Base-by-base conservation (phyloP, 2,329 filamentous ascomycete species). In the Trichoderma sp. region DNA sequence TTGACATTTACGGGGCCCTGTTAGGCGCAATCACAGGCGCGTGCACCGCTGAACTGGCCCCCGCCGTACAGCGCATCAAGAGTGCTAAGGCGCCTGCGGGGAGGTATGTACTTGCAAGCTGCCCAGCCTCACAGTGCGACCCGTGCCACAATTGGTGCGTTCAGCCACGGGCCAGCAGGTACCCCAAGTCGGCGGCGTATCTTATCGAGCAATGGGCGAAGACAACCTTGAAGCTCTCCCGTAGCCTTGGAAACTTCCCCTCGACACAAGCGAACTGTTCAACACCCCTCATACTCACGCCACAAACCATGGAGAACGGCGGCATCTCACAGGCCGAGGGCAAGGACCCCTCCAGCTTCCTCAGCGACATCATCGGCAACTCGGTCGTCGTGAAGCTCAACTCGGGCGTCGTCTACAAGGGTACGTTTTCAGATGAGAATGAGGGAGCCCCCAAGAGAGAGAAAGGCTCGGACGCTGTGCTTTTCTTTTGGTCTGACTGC, bases 341-440 rank as follows among this genome's bases (percentile, higher is more conserved):
- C 68, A 94, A 92, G 78, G 95, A 99, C 77, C 95, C 95, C 4
- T 96, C 93, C 14, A 89, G 90, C 70, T 99, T 99, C 78, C 83
- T 99, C 66, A 88, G 90, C 78, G 92, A 97, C 75, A 97, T 99
- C 75, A 96, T 97, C 74, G 93, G 94, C 67, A 92, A 92, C 69
- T 88, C 92, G 44, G 95, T 99, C 70, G 96, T 92, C 1, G 94
- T 99, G 70, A 98, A 98, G 81, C 85, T 99, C 71, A 99, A 99
- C 81, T 97, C 93, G n/a, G 95, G 95, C 63, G 93, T 97, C 67
- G 89, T 98, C 68, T 99, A 97, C 85, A 97, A 95, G 85, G 95
- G 94, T 94, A 67, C 74, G 80, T 64, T 50, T 19, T 26, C 15
- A 34, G 14, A 14, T 17, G 5, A 45, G 34, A 10, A 39, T 24